Evolutionary conservation across 352 stramenopile species (phyloP).

Genomic region (Phytophthora pluvialis): DNA sequence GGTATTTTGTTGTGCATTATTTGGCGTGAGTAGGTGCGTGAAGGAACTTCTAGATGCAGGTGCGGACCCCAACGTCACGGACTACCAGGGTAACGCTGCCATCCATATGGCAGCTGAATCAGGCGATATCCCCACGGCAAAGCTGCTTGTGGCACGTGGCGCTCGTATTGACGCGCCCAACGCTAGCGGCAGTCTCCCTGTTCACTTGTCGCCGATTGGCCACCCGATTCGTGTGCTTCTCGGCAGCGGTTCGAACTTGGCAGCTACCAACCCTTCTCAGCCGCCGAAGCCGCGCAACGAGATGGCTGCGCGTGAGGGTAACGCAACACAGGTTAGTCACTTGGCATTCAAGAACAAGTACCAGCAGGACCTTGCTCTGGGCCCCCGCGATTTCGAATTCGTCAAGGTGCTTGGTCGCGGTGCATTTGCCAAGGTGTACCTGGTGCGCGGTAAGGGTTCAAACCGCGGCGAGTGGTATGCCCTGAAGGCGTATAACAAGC

Average conservation of each 20-base stretch:
- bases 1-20: slow-evolving; percentile 3
- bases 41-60: slow-evolving; percentile 76
- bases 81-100: slow-evolving; percentile 83
- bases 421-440: slow-evolving; percentile 87
- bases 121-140: slow-evolving; percentile 81
- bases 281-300: slow-evolving; percentile 65
- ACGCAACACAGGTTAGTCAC: slow-evolving; percentile 80
- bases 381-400: slow-evolving; percentile 87
- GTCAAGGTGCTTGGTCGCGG: slow-evolving; percentile 85
- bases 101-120: slow-evolving; percentile 85
- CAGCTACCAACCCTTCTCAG: slow-evolving; percentile 75
- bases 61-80: slow-evolving; percentile 80
- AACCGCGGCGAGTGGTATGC: slow-evolving; percentile 90
- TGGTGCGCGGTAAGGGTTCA: slow-evolving; percentile 83
- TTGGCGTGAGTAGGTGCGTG: slow-evolving; percentile 48
- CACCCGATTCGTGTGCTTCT: slow-evolving; percentile 86
- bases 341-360: slow-evolving; percentile 93
- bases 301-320: slow-evolving; percentile 48
- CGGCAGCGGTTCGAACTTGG: slow-evolving; percentile 70
- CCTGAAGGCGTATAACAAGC: slow-evolving; percentile 90
- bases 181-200: slow-evolving; percentile 78
- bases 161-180: slow-evolving; percentile 80
- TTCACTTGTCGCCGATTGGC: slow-evolving; percentile 87
- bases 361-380: slow-evolving; percentile 81
- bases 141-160: slow-evolving; percentile 75